Percentiles rank a stretch among this genome's conserved stretches.
Evolutionary conservation across 2,329 filamentous ascomycete species (phyloP).

Genomic region (Stagonosporopsis tanaceti): DNA sequence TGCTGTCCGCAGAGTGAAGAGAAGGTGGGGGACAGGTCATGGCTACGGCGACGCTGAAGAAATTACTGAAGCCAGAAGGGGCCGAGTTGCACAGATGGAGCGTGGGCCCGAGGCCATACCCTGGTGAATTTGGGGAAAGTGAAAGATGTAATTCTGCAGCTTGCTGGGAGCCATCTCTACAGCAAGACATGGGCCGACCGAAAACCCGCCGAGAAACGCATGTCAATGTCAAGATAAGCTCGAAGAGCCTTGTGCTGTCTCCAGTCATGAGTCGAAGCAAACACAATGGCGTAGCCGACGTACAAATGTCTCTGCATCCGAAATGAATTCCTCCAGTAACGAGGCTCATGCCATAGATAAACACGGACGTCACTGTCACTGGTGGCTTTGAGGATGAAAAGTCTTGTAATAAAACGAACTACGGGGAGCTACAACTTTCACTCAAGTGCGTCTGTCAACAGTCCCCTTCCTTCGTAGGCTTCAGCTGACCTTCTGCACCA

Average conservation of each 20-base stretch:
- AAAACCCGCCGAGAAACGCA: too few relatives aligned
- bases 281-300: background rate
- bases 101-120: slow-evolving; percentile 31
- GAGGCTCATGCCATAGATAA: background rate
- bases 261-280: background rate
- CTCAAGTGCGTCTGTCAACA: background rate
- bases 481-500: slow-evolving; percentile 11
- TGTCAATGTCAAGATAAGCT: background rate
- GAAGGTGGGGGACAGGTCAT: slow-evolving; percentile 36
- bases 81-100: slow-evolving; percentile 17
- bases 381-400: too few relatives aligned
- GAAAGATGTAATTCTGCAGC: background rate
- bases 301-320: too few relatives aligned
- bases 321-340: too few relatives aligned
- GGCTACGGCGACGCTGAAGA: slow-evolving; percentile 28
- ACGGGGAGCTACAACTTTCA: background rate
- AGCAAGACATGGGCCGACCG: too few relatives aligned
- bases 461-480: background rate
- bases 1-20: slow-evolving; percentile 45
- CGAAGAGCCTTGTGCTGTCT: background rate
- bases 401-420: background rate
- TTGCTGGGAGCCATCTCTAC: background rate
- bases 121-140: slow-evolving; percentile 22
- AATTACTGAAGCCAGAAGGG: slow-evolving; percentile 24
- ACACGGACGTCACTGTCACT: too few relatives aligned